Base-by-base conservation (phyloP, 768 basidiomycete genomes). In the Phallus indusiatus region DNA sequence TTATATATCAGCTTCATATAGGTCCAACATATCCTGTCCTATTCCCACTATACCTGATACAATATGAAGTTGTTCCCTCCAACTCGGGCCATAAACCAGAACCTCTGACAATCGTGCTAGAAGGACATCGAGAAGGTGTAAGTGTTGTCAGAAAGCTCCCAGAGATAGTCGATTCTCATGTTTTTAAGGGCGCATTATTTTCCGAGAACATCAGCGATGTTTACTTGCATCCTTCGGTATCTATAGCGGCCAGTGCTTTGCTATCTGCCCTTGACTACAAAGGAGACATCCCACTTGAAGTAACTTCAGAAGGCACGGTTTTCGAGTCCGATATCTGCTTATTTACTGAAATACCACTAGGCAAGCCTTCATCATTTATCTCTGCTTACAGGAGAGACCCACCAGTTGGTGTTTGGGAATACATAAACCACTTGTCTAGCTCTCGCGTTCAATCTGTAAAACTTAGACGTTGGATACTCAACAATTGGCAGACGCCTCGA, bases 31-130 rank as follows among this genome's bases (percentile, higher is more conserved):
- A 81, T 62, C 85, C 85, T 2, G 71, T 86, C 34, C 74, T 86
- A 20, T 67, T 86, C n/a, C 85, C 85, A 5, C 66, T 84, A 5
- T 87, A 86, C 68, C 70, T 86, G 10, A 75, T 74, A 18, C 77
- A 78, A 63, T 86, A 84, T 64, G 64, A 75, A 53, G 63, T 68
- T 7, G 49, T n/a, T 14, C 42, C 42, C 12, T 42, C 42, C 42
- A n/a, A n/a, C 42, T 42, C 42, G 12, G 42, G 42, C n/a, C 42
- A 42, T n/a, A 42, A 42, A 42, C 42, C 42, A 42, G 42, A 42
- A 12, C 42, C 42, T 42, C n/a, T 42, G n/a, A 42, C 42, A n/a
- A 42, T 42, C 9, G n/a, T 42, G n/a, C n/a, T 42, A 42, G 42
- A 42, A 42, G 42, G 14, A 4, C 42, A 42, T 42, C 14, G n/a